A percentile compares a stretch with the other conserved stretches of the same genome.
Conservation (phyloP, 208 protist genomes). For the Leptomonas pyrrhocoris region DNA sequence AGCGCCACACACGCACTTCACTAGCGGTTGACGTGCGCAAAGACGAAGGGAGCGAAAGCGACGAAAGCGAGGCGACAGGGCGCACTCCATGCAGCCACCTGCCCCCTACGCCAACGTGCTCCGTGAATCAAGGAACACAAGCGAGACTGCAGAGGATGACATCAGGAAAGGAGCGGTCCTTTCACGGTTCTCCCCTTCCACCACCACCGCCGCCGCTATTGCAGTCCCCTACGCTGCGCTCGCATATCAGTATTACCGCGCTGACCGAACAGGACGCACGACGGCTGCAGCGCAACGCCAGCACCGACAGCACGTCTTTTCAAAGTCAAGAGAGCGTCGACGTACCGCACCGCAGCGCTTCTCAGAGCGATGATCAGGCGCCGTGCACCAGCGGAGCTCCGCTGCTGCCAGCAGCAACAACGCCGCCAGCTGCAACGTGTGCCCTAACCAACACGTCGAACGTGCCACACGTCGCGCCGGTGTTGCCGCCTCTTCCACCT, state of each 20-base stretch:
- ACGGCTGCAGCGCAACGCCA: conserved; percentile 18
- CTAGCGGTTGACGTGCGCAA: too few relatives aligned
- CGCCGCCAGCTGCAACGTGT: neutral
- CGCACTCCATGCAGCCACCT: neutral
- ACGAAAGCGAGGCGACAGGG: too few relatives aligned
- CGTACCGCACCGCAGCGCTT: neutral
- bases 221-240: neutral
- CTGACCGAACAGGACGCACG: conserved; percentile 12
- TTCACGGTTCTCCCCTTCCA: neutral
- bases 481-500: conserved; percentile 5
- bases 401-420: neutral
- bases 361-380: neutral
- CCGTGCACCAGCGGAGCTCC: neutral
- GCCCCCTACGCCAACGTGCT: neutral
- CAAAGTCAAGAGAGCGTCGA: neutral
- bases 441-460: neutral
- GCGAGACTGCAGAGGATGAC: neutral
- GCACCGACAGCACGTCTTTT: neutral
- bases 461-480: conserved; percentile 2
- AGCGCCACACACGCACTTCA: too few relatives aligned
- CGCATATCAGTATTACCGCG: conserved; percentile 8
- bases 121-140: neutral
- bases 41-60: neutral
- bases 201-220: neutral
- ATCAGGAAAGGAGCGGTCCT: too few relatives aligned